Percentiles rank a stretch among this genome's conserved stretches.
Conservation (phyloP, 2,329 filamentous ascomycete genomes). For the Sclerotinia nivalis region DNA sequence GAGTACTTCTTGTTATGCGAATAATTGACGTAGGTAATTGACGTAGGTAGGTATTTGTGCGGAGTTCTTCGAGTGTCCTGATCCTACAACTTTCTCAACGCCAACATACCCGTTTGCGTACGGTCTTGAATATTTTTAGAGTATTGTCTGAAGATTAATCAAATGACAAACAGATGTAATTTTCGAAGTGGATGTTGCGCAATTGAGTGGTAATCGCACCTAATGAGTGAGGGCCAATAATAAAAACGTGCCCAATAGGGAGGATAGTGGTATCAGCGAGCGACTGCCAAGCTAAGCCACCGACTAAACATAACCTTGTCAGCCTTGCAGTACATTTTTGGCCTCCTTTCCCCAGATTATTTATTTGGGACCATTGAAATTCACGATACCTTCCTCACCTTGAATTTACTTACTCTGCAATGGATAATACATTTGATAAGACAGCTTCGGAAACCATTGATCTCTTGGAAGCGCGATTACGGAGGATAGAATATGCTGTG, state of each 20-base stretch:
- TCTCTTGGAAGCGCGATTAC: conserved; percentile 38
- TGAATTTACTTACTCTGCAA: conserved; percentile 18
- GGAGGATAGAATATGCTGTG: conserved; percentile 39
- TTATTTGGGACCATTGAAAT: background rate
- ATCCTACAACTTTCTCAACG: conserved; percentile 5
- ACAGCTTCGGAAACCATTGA: conserved; percentile 41
- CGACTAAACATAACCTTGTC: conserved; percentile 11
- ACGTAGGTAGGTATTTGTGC: background rate
- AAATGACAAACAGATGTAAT: background rate
- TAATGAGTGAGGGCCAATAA: conserved; percentile 4
- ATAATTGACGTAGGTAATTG: background rate
- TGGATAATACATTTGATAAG: conserved; percentile 40
- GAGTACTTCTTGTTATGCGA: background rate
- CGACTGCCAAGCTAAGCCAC: conserved; percentile 8
- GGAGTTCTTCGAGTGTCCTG: conserved; percentile 16
- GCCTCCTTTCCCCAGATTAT: conserved; percentile 18
- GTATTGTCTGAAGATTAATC: conserved; percentile 6
- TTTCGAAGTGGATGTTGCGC: conserved; percentile 7
- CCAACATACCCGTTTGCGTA: conserved; percentile 11
- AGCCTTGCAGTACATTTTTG: conserved; percentile 10
- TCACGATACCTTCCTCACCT: background rate
- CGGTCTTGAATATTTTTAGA: background rate
- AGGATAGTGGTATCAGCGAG: background rate
- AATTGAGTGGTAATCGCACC: conserved; percentile 10
- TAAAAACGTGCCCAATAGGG: background rate